Base-by-base conservation (phyloP, 495 filamentous ascomycete genomes). In the Amniculicola lignicola region DNA sequence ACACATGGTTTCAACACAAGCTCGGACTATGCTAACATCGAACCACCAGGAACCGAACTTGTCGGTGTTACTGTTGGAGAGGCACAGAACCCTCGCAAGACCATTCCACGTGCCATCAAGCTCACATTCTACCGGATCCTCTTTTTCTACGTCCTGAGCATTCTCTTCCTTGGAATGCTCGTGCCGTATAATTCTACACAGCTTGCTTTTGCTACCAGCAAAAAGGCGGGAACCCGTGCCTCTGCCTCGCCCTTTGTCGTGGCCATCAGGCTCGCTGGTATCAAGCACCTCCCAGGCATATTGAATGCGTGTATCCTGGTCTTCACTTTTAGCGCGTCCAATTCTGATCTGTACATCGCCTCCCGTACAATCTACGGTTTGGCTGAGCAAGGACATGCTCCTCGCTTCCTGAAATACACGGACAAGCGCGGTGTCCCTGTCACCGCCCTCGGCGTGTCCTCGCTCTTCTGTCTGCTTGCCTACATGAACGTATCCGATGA, bases 301-400 rank as follows among this genome's bases (percentile, higher is more conserved):
- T 50, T 86, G 36, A 86, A 86, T 62, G 83, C 71, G 10, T 80
- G 82, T 59, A 87, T 93, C 39, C 73, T 92, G n/a, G 59, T 88
- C 38, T 91, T 90, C 64, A 88, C 88, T 52, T 81, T 90, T 69
- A 86, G 82, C 12, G 88, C 88, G 22, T 80, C 87, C 47, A 92
- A 92, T 74, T 89, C 79, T 41, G 82, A 85, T 66, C 73, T 86
- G 28, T 95, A 93, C 75, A 91, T 92, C 40, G 90, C 87, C 5
- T 88, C 84, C 27, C 83, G 90, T 54, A 90, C 87, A 1, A 76
- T 91, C 24, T 94, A 85, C 66, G 86, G 86, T 29, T 77, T 96
- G 9, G 85, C 89, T 11, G 77, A 81, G 21, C 84, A 92, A 56
- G 79, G 83, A 16, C 84, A 90, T 47, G 89, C 90, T 0, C 90